Conservation (phyloP, 2,329 filamentous ascomycete genomes). For the Nemania diffusa region DNA sequence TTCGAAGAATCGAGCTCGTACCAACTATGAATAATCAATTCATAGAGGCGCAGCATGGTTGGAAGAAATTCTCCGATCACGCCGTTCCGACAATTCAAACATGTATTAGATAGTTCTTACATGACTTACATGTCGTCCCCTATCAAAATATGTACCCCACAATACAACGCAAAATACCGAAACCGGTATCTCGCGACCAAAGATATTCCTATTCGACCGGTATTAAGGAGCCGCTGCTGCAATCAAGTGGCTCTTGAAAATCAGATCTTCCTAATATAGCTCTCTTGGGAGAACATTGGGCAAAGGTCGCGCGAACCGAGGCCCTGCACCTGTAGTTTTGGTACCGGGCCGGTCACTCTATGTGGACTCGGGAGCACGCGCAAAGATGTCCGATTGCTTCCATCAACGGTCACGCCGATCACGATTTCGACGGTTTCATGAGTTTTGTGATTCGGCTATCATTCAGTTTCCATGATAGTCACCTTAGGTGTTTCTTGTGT, state of each 20-base stretch:
- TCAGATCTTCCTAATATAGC: conserved; percentile 24
- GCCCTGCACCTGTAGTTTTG: conserved; percentile 6
- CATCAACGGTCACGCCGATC: conserved; percentile 6
- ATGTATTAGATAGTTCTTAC: conserved; percentile 22
- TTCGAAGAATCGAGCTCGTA: conserved; percentile 3
- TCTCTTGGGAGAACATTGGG: conserved; percentile 3
- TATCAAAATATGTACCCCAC: conserved; percentile 35
- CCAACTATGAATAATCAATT: background rate
- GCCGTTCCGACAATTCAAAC: conserved; percentile 25
- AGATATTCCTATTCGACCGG: conserved; percentile 32
- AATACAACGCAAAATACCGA: conserved; percentile 34
- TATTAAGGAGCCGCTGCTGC: conserved; percentile 10
- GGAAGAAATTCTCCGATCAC: conserved; percentile 22
- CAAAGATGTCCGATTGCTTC: conserved; percentile 27
- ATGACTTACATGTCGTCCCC: conserved; percentile 25
- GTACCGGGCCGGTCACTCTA: conserved; percentile 13
- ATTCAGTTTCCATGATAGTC: conserved; percentile 20
- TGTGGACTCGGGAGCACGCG: conserved; percentile 16
- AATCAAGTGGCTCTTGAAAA: conserved; percentile 17
- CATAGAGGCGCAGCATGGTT: background rate
- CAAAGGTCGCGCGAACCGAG: conserved; percentile 14
- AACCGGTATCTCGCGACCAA: conserved; percentile 33
- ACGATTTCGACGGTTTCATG: conserved; percentile 17
- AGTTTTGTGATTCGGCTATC: background rate
- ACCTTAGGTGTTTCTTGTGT: conserved; percentile 2